Evolutionary conservation across 2,329 filamentous ascomycete genomes (phyloP).

Genomic region (Thermoascus crustaceus): DNA sequence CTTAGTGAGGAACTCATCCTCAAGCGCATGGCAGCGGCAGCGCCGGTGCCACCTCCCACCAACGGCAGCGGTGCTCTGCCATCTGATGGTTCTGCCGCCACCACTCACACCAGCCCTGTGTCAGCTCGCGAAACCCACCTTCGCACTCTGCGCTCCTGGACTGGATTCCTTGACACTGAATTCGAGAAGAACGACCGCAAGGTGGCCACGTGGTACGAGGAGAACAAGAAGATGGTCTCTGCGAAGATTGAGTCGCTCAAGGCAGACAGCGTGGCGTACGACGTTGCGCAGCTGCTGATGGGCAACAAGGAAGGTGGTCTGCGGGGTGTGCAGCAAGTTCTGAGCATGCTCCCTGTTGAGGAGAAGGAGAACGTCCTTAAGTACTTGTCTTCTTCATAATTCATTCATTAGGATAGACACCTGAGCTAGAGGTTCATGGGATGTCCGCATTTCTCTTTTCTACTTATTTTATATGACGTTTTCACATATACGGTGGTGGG

Average conservation of each 20-base stretch:
- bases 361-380: slow-evolving; percentile 79
- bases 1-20: slow-evolving; percentile 96
- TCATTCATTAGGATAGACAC: no score
- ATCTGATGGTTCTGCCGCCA: slow-evolving; percentile 27
- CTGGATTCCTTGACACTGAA: slow-evolving; percentile 55
- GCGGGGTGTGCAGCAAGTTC: slow-evolving; percentile 76
- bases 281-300: slow-evolving; percentile 61
- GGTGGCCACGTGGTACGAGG: slow-evolving; percentile 92
- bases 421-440: no score
- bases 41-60: slow-evolving; percentile 27
- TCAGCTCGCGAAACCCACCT: slow-evolving; percentile 59
- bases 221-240: slow-evolving; percentile 74
- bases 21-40: slow-evolving; percentile 64
- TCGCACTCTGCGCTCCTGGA: slow-evolving; percentile 74
- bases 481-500: no score
- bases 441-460: no score
- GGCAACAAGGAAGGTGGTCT: slow-evolving; percentile 62
- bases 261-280: slow-evolving; percentile 60
- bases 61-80: slow-evolving; percentile 35
- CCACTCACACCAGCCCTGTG: slow-evolving; percentile 22
- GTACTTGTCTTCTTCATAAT: slow-evolving; percentile 33
- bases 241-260: slow-evolving; percentile 80
- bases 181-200: slow-evolving; percentile 73
- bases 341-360: slow-evolving; percentile 76
- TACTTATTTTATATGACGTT: no score